Evolutionary conservation across 495 filamentous ascomycete genomes (phyloP).

Genomic region (Copromyces sp.): DNA sequence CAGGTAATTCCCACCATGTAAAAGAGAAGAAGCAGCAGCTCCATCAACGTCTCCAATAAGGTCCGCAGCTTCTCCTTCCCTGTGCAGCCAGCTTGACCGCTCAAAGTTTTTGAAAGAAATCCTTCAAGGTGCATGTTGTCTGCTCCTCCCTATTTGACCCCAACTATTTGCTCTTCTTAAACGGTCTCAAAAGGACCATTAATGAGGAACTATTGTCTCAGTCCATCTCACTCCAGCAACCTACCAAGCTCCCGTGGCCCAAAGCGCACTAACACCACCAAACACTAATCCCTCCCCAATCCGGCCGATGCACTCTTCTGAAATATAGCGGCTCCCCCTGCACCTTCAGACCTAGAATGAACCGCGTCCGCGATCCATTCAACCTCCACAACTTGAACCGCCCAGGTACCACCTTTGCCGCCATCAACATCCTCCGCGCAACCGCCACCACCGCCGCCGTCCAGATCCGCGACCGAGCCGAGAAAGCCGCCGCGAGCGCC

Average conservation of each 20-base stretch:
- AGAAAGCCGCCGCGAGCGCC: conserved; percentile 31
- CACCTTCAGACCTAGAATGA: conserved; percentile 26
- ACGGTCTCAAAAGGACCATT: background rate
- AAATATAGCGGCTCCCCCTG: background rate
- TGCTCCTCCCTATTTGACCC: background rate
- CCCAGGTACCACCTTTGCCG: conserved; percentile 18
- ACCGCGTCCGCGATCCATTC: conserved; percentile 40
- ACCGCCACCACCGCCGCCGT: conserved; percentile 30
- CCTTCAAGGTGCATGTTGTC: background rate
- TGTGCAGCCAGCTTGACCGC: background rate
- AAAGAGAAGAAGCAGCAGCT: background rate
- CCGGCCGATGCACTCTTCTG: background rate
- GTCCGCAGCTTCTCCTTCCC: background rate
- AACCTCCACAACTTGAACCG: conserved; percentile 28
- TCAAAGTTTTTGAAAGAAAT: background rate
- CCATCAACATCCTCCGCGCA: conserved; percentile 34
- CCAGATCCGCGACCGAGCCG: conserved; percentile 29
- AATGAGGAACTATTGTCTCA: background rate
- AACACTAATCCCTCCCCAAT: background rate
- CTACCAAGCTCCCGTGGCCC: background rate
- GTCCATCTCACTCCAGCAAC: background rate
- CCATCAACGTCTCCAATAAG: background rate
- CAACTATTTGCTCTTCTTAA: background rate
- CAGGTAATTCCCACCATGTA: background rate
- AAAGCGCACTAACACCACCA: background rate